Evolutionary conservation across 106 monocot species (phyloP).

Genomic region (Dendrobium nobile): DNA sequence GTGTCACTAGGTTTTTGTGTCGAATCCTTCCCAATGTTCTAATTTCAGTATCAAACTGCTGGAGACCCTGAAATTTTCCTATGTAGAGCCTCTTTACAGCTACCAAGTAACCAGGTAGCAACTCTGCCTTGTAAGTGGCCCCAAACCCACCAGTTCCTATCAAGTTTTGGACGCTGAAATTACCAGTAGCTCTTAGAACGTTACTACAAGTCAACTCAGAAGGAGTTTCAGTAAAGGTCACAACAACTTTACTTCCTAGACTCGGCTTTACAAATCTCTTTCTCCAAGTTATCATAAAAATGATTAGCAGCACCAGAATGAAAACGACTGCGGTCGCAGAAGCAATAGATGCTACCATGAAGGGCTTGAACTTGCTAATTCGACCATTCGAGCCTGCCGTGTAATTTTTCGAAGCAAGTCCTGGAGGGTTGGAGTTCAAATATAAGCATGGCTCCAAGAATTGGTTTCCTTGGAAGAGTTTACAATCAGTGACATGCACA

Average conservation of each 20-base stretch:
- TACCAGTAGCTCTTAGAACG: constrained; percentile 37
- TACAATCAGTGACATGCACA: constrained; percentile 19
- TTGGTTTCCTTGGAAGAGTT: constrained; percentile 41
- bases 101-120: constrained; percentile 42
- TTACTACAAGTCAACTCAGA: constrained; percentile 50
- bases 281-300: constrained; percentile 28
- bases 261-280: constrained; percentile 19
- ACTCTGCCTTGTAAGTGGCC: constrained; percentile 63
- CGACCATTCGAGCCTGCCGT: background rate
- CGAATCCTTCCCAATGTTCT: constrained; percentile 51
- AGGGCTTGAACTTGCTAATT: constrained; percentile 19
- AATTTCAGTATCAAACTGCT: constrained; percentile 69
- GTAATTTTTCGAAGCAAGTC: background rate
- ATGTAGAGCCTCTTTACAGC: constrained; percentile 71
- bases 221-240: constrained; percentile 45
- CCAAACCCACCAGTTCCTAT: constrained; percentile 76
- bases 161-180: constrained; percentile 53
- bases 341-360: constrained; percentile 21
- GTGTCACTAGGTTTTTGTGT: constrained; percentile 64
- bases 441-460: constrained; percentile 33
- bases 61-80: constrained; percentile 50
- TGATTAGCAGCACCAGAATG: constrained; percentile 31
- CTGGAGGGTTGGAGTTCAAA: constrained; percentile 8
- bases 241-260: constrained; percentile 32
- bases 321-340: constrained; percentile 22